Evolutionary conservation across 306 rosid species (phyloP), one percentile per base, ranked within the genome.

Genomic region (Malus sieversii): DNA sequence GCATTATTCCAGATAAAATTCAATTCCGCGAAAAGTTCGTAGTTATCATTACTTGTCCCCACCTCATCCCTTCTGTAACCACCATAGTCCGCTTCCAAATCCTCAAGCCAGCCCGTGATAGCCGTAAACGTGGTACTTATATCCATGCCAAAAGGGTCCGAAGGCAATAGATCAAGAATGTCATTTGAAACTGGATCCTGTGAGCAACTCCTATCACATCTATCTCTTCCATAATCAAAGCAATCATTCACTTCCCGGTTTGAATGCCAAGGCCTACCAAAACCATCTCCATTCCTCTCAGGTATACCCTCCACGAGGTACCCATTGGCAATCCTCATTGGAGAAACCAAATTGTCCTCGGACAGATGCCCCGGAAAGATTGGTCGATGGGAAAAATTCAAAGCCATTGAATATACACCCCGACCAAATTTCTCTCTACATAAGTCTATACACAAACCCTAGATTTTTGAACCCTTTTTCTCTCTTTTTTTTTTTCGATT

Each of bases 81-180:
- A 67, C 87, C 81, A 66, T 87, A 90, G 68, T 86, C 96, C 42
- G 74, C 83, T 75, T 88, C 92, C 80, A 93, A 85, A 80, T 91
- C 96, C 84, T 87, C 91, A 5, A 93, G 89, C 98, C 96, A 94
- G 35, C 96, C 92, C 0, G 96, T 87, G 70, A 94, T 79, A 42
- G 98, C 95, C 0, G 97, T 88, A 78, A 94, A 87, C 22, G 91
- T 87, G 66, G 88, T 82, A 62, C 82, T 82, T 20, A 87, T 87
- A 74, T 87, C 87, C 91, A 87, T 95, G 16, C 93, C 97, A 74
- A 95, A 95, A 9, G 98, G 98, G 84, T 95, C 98, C 5, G 93
- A 87, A 35, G 98, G 98, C 89, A 95, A 82, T 70, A 84, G 88
- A 82, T 95, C 97, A 73, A 95, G 76, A 83, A 95, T 86, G 83